Evolutionary conservation across 2,329 filamentous ascomycete genomes (phyloP).

Genomic region (Aspergillus viridinutans): DNA sequence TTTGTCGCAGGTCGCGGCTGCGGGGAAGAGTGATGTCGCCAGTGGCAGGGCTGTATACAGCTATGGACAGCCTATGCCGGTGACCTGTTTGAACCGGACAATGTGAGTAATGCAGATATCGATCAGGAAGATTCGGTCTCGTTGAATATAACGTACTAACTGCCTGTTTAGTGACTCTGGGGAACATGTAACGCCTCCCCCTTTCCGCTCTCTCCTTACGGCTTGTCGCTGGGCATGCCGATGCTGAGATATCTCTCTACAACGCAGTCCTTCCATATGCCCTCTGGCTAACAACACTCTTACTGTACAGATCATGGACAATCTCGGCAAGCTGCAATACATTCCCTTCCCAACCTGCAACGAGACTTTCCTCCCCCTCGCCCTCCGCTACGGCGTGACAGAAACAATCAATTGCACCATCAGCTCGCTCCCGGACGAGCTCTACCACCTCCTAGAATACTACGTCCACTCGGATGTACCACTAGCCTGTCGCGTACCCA

Average conservation of each 20-base stretch:
- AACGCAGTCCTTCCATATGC: background rate
- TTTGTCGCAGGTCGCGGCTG: conserved; percentile 18
- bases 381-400: conserved; percentile 75
- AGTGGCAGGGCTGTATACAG: conserved; percentile 30
- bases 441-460: conserved; percentile 65
- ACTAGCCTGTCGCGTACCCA: conserved; percentile 81
- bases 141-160: background rate
- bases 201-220: background rate
- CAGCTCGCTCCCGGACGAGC: conserved; percentile 48
- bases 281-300: background rate
- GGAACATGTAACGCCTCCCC: conserved; percentile 24
- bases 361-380: conserved; percentile 76
- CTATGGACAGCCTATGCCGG: conserved; percentile 60
- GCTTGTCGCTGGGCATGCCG: background rate
- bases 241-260: background rate
- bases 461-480: conserved; percentile 97
- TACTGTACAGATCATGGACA: conserved; percentile 61
- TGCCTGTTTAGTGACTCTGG: conserved; percentile 23
- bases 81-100: conserved; percentile 71
- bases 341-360: conserved; percentile 86
- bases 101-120: conserved; percentile 50
- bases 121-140: background rate
- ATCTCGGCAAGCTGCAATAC: conserved; percentile 79
- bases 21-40: conserved; percentile 20
- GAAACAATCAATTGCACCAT: conserved; percentile 58